These are phyloP conservation scores for Lepidium didymum DNA, from an alignment of 345 rosid species.

Conservation along the genomic window DNA sequence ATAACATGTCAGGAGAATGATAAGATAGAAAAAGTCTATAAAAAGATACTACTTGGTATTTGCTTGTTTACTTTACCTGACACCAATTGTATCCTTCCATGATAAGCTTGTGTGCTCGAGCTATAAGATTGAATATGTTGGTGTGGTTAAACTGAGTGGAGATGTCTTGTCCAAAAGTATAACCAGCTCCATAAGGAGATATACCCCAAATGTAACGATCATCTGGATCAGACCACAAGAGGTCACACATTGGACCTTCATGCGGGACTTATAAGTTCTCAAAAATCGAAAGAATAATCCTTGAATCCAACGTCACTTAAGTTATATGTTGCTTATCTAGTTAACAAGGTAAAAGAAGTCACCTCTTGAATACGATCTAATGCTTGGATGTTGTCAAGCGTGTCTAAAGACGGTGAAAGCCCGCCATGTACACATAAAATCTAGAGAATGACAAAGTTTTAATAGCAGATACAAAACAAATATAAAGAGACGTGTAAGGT, in stretches of 20 bases:
- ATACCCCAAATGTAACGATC: conserved; percentile 97
- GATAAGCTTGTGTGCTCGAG: conserved; percentile 87
- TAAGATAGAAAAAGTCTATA: not conserved
- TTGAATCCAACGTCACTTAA: not conserved
- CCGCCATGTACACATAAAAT: conserved; percentile 85
- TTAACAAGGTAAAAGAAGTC: not conserved
- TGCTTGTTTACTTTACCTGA: conserved; percentile 43
- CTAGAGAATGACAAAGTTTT: not conserved
- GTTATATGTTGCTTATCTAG: not conserved
- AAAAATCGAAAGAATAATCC: not conserved
- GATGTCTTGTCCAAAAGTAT: conserved; percentile 72
- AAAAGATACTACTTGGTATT: not conserved
- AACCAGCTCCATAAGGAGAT: conserved; percentile 51
- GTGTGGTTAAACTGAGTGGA: conserved; percentile 73
- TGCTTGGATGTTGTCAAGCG: conserved; percentile 76
- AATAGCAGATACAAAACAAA: not conserved
- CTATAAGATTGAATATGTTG: conserved; percentile 69
- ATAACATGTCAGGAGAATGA: not conserved
- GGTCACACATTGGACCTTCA: conserved; percentile 95
- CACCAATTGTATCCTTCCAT: conserved; percentile 96
- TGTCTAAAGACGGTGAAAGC: conserved; percentile 83
- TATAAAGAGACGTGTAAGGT: not conserved
- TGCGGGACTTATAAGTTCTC: conserved; percentile 59
- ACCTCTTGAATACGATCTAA: conserved; percentile 94
- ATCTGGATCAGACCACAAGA: conserved; percentile 90